These are phyloP conservation scores for Chromosphaera perkinsii DNA, from an alignment of 208 protist genomes.

Conservation along the genomic window DNA sequence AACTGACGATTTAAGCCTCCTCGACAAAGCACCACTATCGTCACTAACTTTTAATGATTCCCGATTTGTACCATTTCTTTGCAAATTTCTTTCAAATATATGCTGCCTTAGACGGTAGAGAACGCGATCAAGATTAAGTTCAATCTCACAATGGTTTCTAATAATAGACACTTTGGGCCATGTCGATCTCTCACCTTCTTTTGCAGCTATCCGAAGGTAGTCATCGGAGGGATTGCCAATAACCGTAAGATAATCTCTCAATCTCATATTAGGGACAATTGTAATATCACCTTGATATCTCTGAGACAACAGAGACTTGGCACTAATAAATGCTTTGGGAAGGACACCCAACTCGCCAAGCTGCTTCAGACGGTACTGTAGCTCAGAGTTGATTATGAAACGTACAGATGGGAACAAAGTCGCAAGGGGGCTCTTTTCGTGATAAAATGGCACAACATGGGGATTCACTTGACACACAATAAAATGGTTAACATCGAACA, in stretches of 20 bases:
- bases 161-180: constrained; percentile 6
- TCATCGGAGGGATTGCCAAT: background rate
- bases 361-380: constrained; percentile 12
- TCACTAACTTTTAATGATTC: too few relatives aligned
- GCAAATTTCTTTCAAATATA: too few relatives aligned
- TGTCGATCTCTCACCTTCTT: constrained; percentile 5
- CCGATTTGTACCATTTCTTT: too few relatives aligned
- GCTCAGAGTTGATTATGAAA: background rate
- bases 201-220: background rate
- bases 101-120: too few relatives aligned
- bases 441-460: constrained; percentile 55
- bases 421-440: background rate
- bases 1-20: too few relatives aligned
- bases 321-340: constrained; percentile 9
- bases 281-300: constrained; percentile 45
- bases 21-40: too few relatives aligned
- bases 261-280: constrained; percentile 22
- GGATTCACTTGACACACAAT: constrained; percentile 52
- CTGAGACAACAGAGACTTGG: constrained; percentile 39
- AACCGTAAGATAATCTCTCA: background rate
- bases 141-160: constrained; percentile 10
- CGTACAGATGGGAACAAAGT: background rate
- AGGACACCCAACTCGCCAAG: constrained; percentile 25
- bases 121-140: constrained; percentile 1
- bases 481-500: constrained; percentile 60